Evolutionary conservation across 2,329 filamentous ascomycete genomes (phyloP), one percentile per base, ranked within the genome.

Genomic region (Coniella vitis): DNA sequence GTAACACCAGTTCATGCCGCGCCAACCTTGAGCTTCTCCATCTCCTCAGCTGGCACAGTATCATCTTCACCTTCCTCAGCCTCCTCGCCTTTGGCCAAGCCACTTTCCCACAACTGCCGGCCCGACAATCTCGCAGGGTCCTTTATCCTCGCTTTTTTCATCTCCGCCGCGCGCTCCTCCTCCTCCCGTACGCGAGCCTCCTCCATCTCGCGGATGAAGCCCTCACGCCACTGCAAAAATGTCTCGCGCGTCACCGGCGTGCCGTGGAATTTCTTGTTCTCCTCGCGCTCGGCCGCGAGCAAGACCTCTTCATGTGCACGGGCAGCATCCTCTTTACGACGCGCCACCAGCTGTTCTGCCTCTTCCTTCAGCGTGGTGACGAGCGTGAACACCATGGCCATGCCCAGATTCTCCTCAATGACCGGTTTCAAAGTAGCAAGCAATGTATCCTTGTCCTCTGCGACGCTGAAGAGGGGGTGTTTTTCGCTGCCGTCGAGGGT

Each of bases 211-310:
- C 75, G 72, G 54, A 81, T 64, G 63, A 97, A 98, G 9, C 67
- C 78, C 35, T 84, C 83, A 48, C 88, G 76, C 93, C 93, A 98
- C 57, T 78, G 79, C 57, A 87, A 63, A 61, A 97, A 98, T 0
- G 82, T 83, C 70, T 95, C 89, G 19, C 81, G 75, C n/a, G 83
- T 97, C 17, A 98, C 93, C 29, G 82, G 76, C 32, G 88, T 88
- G 50, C 93, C 93, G 64, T 95, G 87, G 67, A 98, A 98, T 69
- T 96, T 97, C 60, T 85, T 82, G 65, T 98, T 98, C 73, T 98
- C 93, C 65, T 93, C 90, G 54, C 86, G 83, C 69, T 98, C 93
- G 1, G 78, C 79, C 10, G 73, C 79, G 7, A 74, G 65, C 13
- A 70, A 49, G 13, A 60, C 69, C 61, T 83, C 79, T 56, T 85